Evolutionary conservation across 208 protist species (phyloP), one percentile per base, ranked within the genome.

Genomic region (Crithidia thermophila): DNA sequence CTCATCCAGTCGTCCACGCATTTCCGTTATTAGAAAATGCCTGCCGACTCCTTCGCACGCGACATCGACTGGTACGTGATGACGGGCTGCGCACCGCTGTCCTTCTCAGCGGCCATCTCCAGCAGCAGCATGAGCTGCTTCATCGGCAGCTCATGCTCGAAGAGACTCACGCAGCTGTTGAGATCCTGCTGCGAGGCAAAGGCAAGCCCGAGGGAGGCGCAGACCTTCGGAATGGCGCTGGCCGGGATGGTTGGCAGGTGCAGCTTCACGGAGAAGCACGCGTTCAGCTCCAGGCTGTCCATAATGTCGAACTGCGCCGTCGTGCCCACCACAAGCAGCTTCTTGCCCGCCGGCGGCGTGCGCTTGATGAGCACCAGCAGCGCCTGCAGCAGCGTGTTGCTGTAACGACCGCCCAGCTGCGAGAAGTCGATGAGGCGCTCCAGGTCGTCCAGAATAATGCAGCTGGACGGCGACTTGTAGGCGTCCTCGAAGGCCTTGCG

Each of bases 401-500:
- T 99, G 90, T 99, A 99, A 34, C 98, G 91, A 23, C 98, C 97
- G 10, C 99, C 99, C 51, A 99, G 93, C 39, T 90, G 85, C 13
- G 97, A 98, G 69, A 99, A 99, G 40, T 99, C 95, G 63, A 98
- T 94, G 25, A 98, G 79, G 18, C 93, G 88, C 87, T 99, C 99
- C 51, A 99, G 68, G 65, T 99, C 94, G 67, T 99, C 98, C 21
- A 99, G 78, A 27, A 99, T 94, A 49, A 99, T 97, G 43, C 98
- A 90, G 64, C 87, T 97, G 4, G 91, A 43, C 18, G 94, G 81
- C 14, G 98, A 99, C 82, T 98, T 98, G 86, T 99, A 99, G 30
- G 98, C 97, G 78, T 99, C 98, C 60, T 99, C 97, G 79, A 99
- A 99, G 13, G 97, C 88, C 73, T 98, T 98, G 34, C 86, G 94